Evolutionary conservation across 192 early-diverging fungal species (phyloP), one percentile per base, ranked within the genome.

Genomic region (Mortierella claussenii): DNA sequence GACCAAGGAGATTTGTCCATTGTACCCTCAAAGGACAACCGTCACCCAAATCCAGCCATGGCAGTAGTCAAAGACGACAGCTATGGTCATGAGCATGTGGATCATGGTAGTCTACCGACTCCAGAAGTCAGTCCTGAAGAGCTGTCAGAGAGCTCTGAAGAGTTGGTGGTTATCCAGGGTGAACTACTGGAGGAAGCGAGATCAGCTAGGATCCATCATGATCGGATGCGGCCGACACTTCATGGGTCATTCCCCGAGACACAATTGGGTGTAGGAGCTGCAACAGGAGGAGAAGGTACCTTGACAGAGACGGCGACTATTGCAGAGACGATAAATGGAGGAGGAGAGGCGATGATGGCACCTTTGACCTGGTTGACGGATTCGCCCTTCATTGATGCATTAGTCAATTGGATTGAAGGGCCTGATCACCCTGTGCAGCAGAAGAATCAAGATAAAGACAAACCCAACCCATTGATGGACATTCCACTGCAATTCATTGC

Each of bases 401-500:
- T 81, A 13, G 69, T 81, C 26, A 59, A 58, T 32, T 81, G 80
- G 80, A 65, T 81, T 30, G 80, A 81, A 64, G 73, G 68, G 10
- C 80, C 71, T 18, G 73, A 78, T 2, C 18, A 34, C 4, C 37
- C 40, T 24, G 36, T 32, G 10, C 54, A 59, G 21, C 64, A 45
- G n/a, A 55, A 37, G 43, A 43, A n/a, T 24, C 55, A 65, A 20
- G 65, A 67, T n/a, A 74, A 68, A 48, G 69, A 78, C 24, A 68
- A 68, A 32, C 66, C 80, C 12, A 69, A 76, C 20, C 78, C 80
- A 18, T 69, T 74, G 60, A 32, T 80, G 4, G 81, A 85, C 31
- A 85, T 85, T 40, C 83, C 83, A 13, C 54, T 85, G 26, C 81
- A 82, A 55, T 85, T 85, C n/a, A 85, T 85, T 49, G 81, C 63